Evolutionary conservation across 441 rosid species (phyloP).

Genomic region (Melastoma candidum): DNA sequence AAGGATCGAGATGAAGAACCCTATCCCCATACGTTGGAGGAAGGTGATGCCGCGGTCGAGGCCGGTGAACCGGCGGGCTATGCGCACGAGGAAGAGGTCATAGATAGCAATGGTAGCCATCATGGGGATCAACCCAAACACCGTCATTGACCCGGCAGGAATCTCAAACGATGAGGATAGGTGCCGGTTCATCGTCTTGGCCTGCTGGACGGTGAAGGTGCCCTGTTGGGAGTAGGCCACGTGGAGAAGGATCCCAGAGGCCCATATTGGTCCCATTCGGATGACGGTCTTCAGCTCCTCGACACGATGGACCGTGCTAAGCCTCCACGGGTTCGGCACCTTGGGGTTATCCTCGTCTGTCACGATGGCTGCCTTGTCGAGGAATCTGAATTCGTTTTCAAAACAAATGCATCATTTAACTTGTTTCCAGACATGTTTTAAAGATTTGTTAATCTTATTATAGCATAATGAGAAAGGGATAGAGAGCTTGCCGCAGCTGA

Average conservation of each 20-base stretch:
- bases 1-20: background rate
- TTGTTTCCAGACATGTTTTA: no score
- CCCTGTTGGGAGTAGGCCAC: background rate
- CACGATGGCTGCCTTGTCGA: constrained; percentile 2
- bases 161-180: background rate
- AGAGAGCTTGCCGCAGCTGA: background rate
- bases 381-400: background rate
- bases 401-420: no score
- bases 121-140: background rate
- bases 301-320: background rate
- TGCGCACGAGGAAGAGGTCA: background rate
- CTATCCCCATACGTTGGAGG: constrained; percentile 4
- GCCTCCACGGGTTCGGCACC: constrained; percentile 1
- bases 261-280: background rate
- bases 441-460: no score
- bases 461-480: background rate
- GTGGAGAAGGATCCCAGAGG: background rate
- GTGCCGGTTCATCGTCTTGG: background rate
- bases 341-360: background rate
- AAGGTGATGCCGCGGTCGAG: constrained; percentile 2
- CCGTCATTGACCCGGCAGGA: background rate
- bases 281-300: constrained; percentile 2
- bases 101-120: background rate
- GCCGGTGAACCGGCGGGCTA: background rate
- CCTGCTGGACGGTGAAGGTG: constrained; percentile 5